A percentile compares a stretch with the other conserved stretches of the same genome.
Conservation (phyloP, 2,329 filamentous ascomycete genomes). For the Periconia macrospinosa region DNA sequence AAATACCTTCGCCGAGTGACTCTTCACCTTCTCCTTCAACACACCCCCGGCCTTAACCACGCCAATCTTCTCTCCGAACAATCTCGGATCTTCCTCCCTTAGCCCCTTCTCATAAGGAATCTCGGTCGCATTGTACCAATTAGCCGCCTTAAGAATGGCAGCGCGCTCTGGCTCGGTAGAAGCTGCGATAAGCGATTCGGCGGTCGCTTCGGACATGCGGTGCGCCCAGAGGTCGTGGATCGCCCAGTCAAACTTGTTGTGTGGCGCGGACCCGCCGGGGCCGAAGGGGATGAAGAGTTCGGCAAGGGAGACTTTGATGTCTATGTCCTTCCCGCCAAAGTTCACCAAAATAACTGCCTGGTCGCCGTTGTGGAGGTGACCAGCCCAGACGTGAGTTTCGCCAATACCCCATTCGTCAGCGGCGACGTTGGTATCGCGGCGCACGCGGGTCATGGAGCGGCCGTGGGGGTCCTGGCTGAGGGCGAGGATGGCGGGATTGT, state of each 20-base stretch:
- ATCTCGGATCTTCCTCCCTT: constrained; percentile 43
- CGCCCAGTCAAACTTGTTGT: constrained; percentile 48
- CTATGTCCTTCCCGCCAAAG: constrained; percentile 45
- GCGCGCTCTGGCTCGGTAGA: constrained; percentile 37
- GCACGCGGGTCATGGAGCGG: constrained; percentile 47
- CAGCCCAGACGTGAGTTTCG: constrained; percentile 56
- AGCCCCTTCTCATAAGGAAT: constrained; percentile 54
- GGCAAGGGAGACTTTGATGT: constrained; percentile 54
- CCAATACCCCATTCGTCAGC: constrained; percentile 48
- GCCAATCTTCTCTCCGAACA: constrained; percentile 52
- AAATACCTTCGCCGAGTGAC: constrained; percentile 56
- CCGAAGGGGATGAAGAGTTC: constrained; percentile 56
- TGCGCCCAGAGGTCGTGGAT: constrained; percentile 59
- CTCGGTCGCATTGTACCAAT: constrained; percentile 54
- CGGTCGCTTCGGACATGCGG: constrained; percentile 54
- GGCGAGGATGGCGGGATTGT: constrained; percentile 54
- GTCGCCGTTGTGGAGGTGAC: constrained; percentile 50
- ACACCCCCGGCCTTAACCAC: constrained; percentile 49
- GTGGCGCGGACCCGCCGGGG: constrained; percentile 28
- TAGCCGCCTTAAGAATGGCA: constrained; percentile 30
- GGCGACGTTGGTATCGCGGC: constrained; percentile 47
- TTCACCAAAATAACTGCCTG: constrained; percentile 57
- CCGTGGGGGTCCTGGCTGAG: constrained; percentile 52
- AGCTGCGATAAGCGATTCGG: constrained; percentile 48
- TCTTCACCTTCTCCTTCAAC: constrained; percentile 48